Base-by-base conservation (phyloP, 257 asterid genomes). In the Striga asiatica region DNA sequence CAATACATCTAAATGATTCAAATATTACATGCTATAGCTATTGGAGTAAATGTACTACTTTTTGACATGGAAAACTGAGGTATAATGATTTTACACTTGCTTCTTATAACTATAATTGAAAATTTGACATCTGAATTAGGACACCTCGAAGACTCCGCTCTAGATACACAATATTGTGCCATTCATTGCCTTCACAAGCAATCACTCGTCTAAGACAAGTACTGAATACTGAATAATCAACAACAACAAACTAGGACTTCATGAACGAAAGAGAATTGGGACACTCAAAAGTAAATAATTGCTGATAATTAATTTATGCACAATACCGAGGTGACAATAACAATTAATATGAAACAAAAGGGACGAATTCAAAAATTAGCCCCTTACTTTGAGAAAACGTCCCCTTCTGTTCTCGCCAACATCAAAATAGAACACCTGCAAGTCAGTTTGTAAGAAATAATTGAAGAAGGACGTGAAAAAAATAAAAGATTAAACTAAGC, bases 381-480 rank as follows among this genome's bases (percentile, higher is more conserved):
- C 56, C 75, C 70, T 72, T 56, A 89, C 97, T 80, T 87, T 91
- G 54, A 91, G 95, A 68, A 91, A 91, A 46, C 98, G 94, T 8
- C 98, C 98, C 81, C 95, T 82, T 71, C 98, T 69, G 66, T 87
- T 91, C 77, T 91, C 96, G 14, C 98, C 98, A 28, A 87, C 82
- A 60, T 91, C 98, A 47, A 91, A 91, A 66, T 91, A 91, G 58
- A 91, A 91, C 24, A 87, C 94, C 97, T 89, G 80, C 77, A 64
- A 48, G 8, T 24, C 58, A 35, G 61, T 20, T 59, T 12, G 16
- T 39, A 39, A 50, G 50, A 64, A 57, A 56, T 41, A 18, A 24
- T 62, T 32, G 58, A 53, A 49, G 63, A 52, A 54, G 4, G 14
- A 17, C 5, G 54, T 50, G 35, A 50, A 22, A 23, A 0, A n/a